Base-by-base conservation (phyloP, 768 basidiomycete genomes). In the Lactifluus subvellereus region DNA sequence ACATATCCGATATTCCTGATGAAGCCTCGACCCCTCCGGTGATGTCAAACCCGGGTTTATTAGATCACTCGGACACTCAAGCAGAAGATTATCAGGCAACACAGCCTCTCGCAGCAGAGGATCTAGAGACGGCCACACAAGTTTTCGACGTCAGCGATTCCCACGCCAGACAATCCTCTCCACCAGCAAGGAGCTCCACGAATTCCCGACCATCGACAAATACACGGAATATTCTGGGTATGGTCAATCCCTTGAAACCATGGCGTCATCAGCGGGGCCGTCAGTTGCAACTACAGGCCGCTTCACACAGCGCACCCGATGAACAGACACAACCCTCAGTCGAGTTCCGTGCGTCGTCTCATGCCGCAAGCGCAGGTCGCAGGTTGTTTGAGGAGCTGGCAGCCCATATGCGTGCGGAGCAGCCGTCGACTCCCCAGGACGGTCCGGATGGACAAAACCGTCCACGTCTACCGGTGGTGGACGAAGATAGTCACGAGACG, bases 181-280 rank as follows among this genome's bases (percentile, higher is more conserved):
- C 49, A 30, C 52, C 7, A 3, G 40, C 38, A 5, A n/a, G 13
- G 47, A 22, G 54, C 33, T 57, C 56, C 16, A 38, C 48, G 27
- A 49, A 54, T 16, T 67, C 67, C 30, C 56, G 58, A 5, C 61
- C 67, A 5, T 59, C 69, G 1, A 72, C 69, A 43, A 68, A 71
- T 59, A 69, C 73, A 8, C 69, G 70, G 48, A 74, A 71, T 54
- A 58, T 77, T 54, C 57, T 77, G 27, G 66, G 68, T 51, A 71
- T 71, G 73, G 74, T 74, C 7, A 69, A 76, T 69, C 76, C 76
- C 0, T 22, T 55, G 10, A 75, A 77, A 47, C 47, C 54, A 45
- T 68, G 65, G 66, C 67, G 69, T 32, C 65, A 63, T 38, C 63
- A 53, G 53, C 59, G 50, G 22, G 60, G 57, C 54, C 49, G 54